phyloP scores from a whole-genome alignment of 73 alveolate genomes.

The Tetrahymena malaccensis region DNA sequence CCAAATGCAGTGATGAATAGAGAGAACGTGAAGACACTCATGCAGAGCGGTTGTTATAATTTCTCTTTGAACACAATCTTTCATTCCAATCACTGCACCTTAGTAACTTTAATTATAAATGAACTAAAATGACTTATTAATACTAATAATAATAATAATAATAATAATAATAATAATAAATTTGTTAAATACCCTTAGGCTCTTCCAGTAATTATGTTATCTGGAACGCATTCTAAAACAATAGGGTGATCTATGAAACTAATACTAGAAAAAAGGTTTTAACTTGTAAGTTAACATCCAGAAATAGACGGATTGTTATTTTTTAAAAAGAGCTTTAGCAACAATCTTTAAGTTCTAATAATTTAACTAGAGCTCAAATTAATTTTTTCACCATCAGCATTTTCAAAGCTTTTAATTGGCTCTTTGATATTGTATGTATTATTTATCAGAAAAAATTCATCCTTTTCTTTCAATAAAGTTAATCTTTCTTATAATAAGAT shows the following conservation, averaged over 20 bases:
- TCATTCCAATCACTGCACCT: not conserved
- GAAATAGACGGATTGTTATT: not conserved
- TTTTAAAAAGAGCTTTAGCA: not conserved
- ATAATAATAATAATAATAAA: no score
- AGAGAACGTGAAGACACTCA: not conserved
- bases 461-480: not conserved
- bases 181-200: not conserved
- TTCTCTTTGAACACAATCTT: not conserved
- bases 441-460: not conserved
- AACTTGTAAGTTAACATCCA: not conserved
- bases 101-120: not conserved
- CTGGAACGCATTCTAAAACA: not conserved
- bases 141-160: no score
- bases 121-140: no score
- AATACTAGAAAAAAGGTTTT: not conserved
- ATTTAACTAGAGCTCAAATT: not conserved
- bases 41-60: not conserved
- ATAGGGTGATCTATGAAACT: not conserved
- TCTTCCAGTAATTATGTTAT: not conserved
- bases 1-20: not conserved
- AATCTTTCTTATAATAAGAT: not conserved
- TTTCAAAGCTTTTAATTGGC: not conserved
- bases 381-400: not conserved
- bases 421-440: not conserved
- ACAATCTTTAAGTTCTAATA: not conserved